These are phyloP conservation scores for Trametes cingulata DNA, from an alignment of 768 basidiomycete species.

Conservation along the genomic window DNA sequence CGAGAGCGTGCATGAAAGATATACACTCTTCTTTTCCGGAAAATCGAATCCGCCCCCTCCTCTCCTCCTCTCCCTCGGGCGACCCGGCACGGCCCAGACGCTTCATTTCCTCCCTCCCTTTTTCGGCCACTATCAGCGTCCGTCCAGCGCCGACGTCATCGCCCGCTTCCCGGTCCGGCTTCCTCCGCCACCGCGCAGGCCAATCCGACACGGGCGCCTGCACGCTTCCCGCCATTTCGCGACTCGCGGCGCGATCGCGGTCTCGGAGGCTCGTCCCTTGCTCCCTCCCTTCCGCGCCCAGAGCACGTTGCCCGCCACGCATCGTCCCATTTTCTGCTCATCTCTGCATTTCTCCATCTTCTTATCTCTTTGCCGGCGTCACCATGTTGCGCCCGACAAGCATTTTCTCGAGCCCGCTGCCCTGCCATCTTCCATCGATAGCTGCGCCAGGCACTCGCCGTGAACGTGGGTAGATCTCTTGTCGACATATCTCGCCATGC, in stretches of 20 bases:
- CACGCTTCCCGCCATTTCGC: too few species aligned
- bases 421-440: not conserved
- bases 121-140: not conserved
- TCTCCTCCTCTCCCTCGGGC: not conserved
- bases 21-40: conserved; percentile 14
- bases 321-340: too few species aligned
- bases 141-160: conserved; percentile 9
- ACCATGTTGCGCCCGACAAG: not conserved
- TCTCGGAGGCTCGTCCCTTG: not conserved
- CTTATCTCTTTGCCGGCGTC: not conserved
- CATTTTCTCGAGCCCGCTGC: too few species aligned
- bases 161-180: conserved; percentile 11
- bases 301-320: not conserved
- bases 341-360: not conserved
- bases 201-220: too few species aligned
- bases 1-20: not conserved
- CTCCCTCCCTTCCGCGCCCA: not conserved
- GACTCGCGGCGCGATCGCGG: not conserved
- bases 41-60: conserved; percentile 6
- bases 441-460: conserved; percentile 5
- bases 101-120: not conserved
- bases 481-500: not conserved
- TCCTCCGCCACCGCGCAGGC: not conserved
- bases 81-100: conserved; percentile 9
- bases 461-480: too few species aligned